A percentile compares a stretch with the other conserved stretches of the same genome.
Evolutionary conservation across 805 yeast genomes (phyloP).

Genomic region (Kodamaea lidongshanica): DNA sequence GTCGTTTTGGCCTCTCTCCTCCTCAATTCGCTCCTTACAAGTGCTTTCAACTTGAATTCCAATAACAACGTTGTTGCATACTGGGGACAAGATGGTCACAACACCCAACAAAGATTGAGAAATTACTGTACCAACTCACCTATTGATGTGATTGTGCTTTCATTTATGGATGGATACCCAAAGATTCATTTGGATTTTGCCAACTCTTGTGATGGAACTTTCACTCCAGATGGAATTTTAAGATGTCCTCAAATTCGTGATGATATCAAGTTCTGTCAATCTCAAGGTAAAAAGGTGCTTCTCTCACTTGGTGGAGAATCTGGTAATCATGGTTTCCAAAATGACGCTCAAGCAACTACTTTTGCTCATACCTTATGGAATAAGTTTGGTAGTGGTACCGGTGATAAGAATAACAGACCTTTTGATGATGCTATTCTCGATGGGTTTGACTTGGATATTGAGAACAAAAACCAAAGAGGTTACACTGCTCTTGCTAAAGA

Average conservation of each 20-base stretch:
- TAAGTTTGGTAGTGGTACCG: conserved; percentile 32
- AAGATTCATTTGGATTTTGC: conserved; percentile 44
- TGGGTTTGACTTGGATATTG: conserved; percentile 29
- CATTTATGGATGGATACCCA: conserved; percentile 8
- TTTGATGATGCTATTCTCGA: conserved; percentile 15
- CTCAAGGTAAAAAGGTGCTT: conserved; percentile 64
- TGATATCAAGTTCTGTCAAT: conserved; percentile 71
- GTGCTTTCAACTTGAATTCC: conserved; percentile 30
- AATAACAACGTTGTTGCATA: conserved; percentile 65
- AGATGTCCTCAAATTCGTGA: conserved; percentile 32
- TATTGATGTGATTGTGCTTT: conserved; percentile 6
- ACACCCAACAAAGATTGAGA: conserved; percentile 31
- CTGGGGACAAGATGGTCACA: conserved; percentile 81
- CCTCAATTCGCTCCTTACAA: no score
- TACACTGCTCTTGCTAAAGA: conserved; percentile 12
- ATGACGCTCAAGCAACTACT: conserved; percentile 48
- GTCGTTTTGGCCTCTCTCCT: no score
- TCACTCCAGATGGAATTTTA: conserved; percentile 12
- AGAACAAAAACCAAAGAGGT: conserved; percentile 27
- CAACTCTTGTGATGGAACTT: conserved; percentile 34
- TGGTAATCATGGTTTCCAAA: conserved; percentile 49
- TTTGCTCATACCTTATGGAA: conserved; percentile 45
- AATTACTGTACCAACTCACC: conserved; percentile 52
- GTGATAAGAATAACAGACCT: conserved; percentile 8
- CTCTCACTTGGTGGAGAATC: conserved; percentile 73